A percentile compares a stretch with the other conserved stretches of the same genome.
Conservation (phyloP, 495 filamentous ascomycete species). For the Apiosordaria backusii region DNA sequence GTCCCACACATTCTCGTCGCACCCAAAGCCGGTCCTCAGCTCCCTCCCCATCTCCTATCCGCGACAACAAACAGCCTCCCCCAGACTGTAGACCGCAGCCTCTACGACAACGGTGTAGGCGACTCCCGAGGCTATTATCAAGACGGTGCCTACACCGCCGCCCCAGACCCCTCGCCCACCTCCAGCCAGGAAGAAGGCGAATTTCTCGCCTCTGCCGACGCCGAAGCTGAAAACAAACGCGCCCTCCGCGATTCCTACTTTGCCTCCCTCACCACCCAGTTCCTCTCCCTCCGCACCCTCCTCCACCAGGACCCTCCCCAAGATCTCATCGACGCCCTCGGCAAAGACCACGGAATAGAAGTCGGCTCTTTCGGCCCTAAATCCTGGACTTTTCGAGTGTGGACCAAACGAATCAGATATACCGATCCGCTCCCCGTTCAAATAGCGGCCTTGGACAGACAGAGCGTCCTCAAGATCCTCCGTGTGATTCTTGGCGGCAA, state of each 20-base stretch:
- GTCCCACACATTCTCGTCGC: constrained; percentile 66
- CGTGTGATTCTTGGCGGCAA: constrained; percentile 42
- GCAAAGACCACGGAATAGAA: constrained; percentile 54
- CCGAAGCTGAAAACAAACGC: constrained; percentile 51
- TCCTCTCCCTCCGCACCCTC: constrained; percentile 53
- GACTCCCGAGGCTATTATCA: constrained; percentile 59
- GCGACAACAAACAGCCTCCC: constrained; percentile 22
- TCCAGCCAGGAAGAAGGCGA: constrained; percentile 9
- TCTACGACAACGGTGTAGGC: constrained; percentile 42
- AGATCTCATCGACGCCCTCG: constrained; percentile 48
- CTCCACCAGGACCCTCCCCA: constrained; percentile 54
- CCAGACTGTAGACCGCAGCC: constrained; percentile 35
- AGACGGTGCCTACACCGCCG: constrained; percentile 68
- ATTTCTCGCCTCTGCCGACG: constrained; percentile 18
- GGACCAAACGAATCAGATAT: constrained; percentile 44
- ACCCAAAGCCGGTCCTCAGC: constrained; percentile 46
- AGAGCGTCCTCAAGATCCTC: constrained; percentile 55
- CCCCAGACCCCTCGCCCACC: constrained; percentile 28
- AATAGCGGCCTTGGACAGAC: constrained; percentile 64
- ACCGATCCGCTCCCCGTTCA: constrained; percentile 65
- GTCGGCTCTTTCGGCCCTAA: constrained; percentile 45
- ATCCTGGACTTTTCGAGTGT: constrained; percentile 48
- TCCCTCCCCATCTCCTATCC: constrained; percentile 33
- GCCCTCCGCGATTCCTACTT: constrained; percentile 55
- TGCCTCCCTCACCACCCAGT: constrained; percentile 57